A percentile compares a stretch with the other conserved stretches of the same genome.
Conservation (phyloP, 495 filamentous ascomycete species). For the Evansstolkia leycettana region DNA sequence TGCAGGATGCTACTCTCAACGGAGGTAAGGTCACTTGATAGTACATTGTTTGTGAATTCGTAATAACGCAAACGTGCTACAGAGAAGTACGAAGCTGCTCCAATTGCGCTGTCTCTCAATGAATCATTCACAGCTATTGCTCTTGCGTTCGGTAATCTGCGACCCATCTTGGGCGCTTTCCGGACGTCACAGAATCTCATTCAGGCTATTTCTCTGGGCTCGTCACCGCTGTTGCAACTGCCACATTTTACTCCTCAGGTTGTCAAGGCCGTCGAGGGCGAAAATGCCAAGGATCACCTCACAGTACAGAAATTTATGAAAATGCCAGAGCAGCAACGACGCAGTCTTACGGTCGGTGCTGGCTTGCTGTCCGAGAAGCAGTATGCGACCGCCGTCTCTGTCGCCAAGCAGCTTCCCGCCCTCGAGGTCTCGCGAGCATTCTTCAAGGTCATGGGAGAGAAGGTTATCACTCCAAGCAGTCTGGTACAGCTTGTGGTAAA, state of each 20-base stretch:
- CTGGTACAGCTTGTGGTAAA: slow-evolving; percentile 91
- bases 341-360: slow-evolving; percentile 51
- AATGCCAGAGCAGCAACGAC: slow-evolving; percentile 60
- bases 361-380: slow-evolving; percentile 62
- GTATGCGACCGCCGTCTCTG: slow-evolving; percentile 59
- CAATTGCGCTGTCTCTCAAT: slow-evolving; percentile 72
- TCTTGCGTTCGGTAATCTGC: slow-evolving; percentile 74
- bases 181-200: slow-evolving; percentile 71
- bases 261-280: slow-evolving; percentile 64
- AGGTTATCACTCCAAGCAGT: slow-evolving; percentile 81
- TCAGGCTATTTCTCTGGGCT: slow-evolving; percentile 72
- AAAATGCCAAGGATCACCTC: slow-evolving; percentile 56
- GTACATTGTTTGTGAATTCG: too few relatives aligned
- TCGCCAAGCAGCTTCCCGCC: slow-evolving; percentile 71
- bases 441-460: slow-evolving; percentile 96
- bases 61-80: too few relatives aligned
- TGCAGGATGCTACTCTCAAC: slow-evolving; percentile 58
- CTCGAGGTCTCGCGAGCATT: slow-evolving; percentile 86
- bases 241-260: slow-evolving; percentile 72
- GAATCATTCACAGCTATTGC: slow-evolving; percentile 78
- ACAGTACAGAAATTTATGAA: slow-evolving; percentile 81
- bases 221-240: slow-evolving; percentile 84
- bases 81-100: slow-evolving; percentile 68
- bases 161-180: slow-evolving; percentile 73
- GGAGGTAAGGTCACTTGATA: slow-evolving; percentile 43